These are phyloP conservation scores for Westerdykella aurantiaca DNA, from an alignment of 2,329 filamentous ascomycete species.

Conservation along the genomic window DNA sequence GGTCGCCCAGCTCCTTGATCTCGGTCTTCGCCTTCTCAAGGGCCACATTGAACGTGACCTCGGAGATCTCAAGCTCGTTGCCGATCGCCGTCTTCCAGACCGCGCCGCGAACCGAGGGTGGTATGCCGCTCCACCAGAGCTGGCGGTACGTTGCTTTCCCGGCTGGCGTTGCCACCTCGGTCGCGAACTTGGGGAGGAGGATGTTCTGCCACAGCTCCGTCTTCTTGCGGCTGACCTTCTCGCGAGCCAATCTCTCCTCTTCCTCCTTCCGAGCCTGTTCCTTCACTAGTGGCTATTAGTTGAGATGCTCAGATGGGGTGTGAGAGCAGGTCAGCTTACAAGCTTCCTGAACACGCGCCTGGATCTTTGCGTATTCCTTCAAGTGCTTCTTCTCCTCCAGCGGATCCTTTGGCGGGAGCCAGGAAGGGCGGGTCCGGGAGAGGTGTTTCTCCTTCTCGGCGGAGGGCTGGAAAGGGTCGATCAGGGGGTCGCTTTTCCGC, in stretches of 20 bases:
- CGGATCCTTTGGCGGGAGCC: constrained; percentile 81
- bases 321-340: constrained; percentile 34
- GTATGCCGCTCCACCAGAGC: constrained; percentile 76
- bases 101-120: constrained; percentile 61
- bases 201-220: constrained; percentile 67
- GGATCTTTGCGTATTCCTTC: constrained; percentile 79
- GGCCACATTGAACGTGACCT: constrained; percentile 64
- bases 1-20: constrained; percentile 51
- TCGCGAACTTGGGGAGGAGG: constrained; percentile 69
- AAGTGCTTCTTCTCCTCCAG: constrained; percentile 87
- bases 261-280: constrained; percentile 38
- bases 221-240: constrained; percentile 46
- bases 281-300: constrained; percentile 30
- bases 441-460: constrained; percentile 83
- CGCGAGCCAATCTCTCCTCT: constrained; percentile 46
- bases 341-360: constrained; percentile 57
- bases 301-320: neutral
- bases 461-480: constrained; percentile 75
- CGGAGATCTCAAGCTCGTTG: constrained; percentile 64
- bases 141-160: constrained; percentile 47
- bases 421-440: constrained; percentile 70
- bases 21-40: constrained; percentile 58
- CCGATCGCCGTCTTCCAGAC: constrained; percentile 69
- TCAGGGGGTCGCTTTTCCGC: constrained; percentile 71
- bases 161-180: constrained; percentile 50